These are phyloP conservation scores for Draba incana DNA, from an alignment of 345 rosid species.

Conservation along the genomic window DNA sequence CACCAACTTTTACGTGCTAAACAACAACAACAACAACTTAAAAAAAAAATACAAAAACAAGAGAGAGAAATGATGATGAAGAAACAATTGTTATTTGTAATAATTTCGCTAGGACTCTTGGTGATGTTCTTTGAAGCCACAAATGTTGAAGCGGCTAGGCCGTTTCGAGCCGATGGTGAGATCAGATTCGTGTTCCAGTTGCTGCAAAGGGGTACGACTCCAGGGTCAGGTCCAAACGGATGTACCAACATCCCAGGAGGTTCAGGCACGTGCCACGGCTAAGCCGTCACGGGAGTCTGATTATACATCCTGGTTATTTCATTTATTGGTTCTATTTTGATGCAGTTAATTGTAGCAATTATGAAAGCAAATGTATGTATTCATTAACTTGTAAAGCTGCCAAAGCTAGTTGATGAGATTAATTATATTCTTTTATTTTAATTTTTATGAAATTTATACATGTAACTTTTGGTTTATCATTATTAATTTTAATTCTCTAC, in stretches of 20 bases:
- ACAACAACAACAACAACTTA: neutral
- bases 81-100: constrained; percentile 29
- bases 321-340: constrained; percentile 15
- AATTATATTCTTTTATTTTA: constrained; percentile 19
- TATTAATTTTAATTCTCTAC: neutral
- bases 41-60: neutral
- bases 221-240: constrained; percentile 30
- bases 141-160: constrained; percentile 41
- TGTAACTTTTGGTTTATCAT: constrained; percentile 22
- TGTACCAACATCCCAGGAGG: constrained; percentile 28
- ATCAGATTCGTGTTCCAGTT: constrained; percentile 37
- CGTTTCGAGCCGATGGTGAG: constrained; percentile 25
- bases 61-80: constrained; percentile 28
- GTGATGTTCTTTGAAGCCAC: constrained; percentile 25
- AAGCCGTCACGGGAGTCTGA: constrained; percentile 18
- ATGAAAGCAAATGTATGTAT: constrained; percentile 35
- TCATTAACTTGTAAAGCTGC: constrained; percentile 26
- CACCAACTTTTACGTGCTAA: constrained; percentile 24
- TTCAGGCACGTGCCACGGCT: constrained; percentile 29
- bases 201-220: constrained; percentile 18
- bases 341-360: neutral
- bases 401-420: constrained; percentile 27
- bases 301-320: constrained; percentile 17
- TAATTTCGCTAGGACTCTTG: constrained; percentile 31
- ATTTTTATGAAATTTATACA: constrained; percentile 3